These are phyloP conservation scores for Hypomyces perniciosus DNA, from an alignment of 2,329 filamentous ascomycete species.

Conservation along the genomic window DNA sequence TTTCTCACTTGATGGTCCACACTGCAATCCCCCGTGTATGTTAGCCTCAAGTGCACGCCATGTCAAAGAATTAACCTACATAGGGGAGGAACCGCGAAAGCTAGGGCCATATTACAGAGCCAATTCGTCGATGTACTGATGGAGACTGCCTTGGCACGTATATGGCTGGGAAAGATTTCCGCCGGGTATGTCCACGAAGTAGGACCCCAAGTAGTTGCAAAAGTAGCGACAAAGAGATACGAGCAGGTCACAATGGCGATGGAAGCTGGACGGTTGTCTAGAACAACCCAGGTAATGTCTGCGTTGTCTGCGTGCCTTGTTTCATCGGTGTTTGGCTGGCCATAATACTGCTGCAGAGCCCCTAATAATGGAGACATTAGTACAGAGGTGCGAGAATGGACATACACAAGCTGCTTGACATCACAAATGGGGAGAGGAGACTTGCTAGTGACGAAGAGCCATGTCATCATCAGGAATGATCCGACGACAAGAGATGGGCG, in stretches of 20 bases:
- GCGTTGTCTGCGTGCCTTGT: slow-evolving; percentile 34
- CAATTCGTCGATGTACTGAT: slow-evolving; percentile 34
- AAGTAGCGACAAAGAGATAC: slow-evolving; percentile 52
- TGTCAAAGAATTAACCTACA: slow-evolving; percentile 32
- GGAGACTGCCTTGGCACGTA: slow-evolving; percentile 40
- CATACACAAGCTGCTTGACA: background rate
- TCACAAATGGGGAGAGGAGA: background rate
- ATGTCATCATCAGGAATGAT: slow-evolving; percentile 53
- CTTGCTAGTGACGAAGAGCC: slow-evolving; percentile 54
- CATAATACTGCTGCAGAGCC: slow-evolving; percentile 55
- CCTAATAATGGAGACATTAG: slow-evolving; percentile 20
- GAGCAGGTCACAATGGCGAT: slow-evolving; percentile 58
- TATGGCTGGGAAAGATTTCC: slow-evolving; percentile 39
- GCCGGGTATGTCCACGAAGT: slow-evolving; percentile 43
- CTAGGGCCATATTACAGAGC: slow-evolving; percentile 29
- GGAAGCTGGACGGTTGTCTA: slow-evolving; percentile 45
- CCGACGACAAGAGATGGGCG: slow-evolving; percentile 51
- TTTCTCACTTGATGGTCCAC: slow-evolving; percentile 42
- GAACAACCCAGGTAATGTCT: slow-evolving; percentile 53
- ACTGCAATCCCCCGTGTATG: slow-evolving; percentile 14
- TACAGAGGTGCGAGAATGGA: background rate
- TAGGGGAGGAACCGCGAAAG: slow-evolving; percentile 36
- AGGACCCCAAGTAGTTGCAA: slow-evolving; percentile 36
- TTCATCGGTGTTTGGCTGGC: slow-evolving; percentile 39
- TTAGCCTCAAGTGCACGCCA: background rate